Conservation (phyloP, 805 yeast genomes). For the Kodamaea neixiangensis region DNA sequence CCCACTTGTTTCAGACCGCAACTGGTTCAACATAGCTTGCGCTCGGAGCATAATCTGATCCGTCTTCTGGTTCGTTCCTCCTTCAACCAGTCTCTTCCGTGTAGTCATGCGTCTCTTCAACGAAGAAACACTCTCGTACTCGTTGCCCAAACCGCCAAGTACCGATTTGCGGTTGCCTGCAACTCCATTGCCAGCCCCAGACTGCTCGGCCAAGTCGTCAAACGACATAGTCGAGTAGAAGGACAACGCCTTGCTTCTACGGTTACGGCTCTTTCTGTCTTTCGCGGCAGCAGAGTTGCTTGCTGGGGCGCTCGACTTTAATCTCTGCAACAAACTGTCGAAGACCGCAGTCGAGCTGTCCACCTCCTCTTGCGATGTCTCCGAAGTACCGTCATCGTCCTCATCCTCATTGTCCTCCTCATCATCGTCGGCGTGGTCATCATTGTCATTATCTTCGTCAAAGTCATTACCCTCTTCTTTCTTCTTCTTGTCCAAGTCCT, state of each 20-base stretch:
- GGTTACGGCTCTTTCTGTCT: slow-evolving; percentile 20
- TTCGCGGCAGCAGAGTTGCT: slow-evolving; percentile 15
- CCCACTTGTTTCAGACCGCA: slow-evolving; percentile 14
- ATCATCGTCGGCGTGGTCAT: slow-evolving; percentile 18
- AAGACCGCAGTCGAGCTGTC: slow-evolving; percentile 28
- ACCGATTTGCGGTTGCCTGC: slow-evolving; percentile 1
- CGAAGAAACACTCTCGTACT: slow-evolving; percentile 41
- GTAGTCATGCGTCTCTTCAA: slow-evolving; percentile 41
- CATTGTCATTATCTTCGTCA: slow-evolving; percentile 10
- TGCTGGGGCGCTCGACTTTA: slow-evolving; percentile 31
- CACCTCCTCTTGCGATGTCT: slow-evolving; percentile 8
- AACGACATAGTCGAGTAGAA: slow-evolving; percentile 32
- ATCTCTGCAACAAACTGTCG: slow-evolving; percentile 32
- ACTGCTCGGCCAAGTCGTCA: slow-evolving; percentile 22
- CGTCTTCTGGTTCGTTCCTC: slow-evolving; percentile 12
- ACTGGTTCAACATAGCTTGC: slow-evolving; percentile 40
- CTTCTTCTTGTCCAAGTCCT: slow-evolving; percentile 16
- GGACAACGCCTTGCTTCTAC: slow-evolving; percentile 36
- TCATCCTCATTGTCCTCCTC: slow-evolving; percentile 18
- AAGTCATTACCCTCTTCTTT: slow-evolving; percentile 12
- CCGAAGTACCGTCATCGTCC: slow-evolving; percentile 15
- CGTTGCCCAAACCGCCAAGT: slow-evolving; percentile 10
- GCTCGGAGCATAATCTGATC: slow-evolving; percentile 40
- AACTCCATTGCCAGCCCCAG: slow-evolving; percentile 2
- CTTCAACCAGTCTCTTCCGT: slow-evolving; percentile 23